Evolutionary conservation across 2,329 filamentous ascomycete genomes (phyloP), one percentile per base, ranked within the genome.

Genomic region (Pseudogymnoascus sp.): DNA sequence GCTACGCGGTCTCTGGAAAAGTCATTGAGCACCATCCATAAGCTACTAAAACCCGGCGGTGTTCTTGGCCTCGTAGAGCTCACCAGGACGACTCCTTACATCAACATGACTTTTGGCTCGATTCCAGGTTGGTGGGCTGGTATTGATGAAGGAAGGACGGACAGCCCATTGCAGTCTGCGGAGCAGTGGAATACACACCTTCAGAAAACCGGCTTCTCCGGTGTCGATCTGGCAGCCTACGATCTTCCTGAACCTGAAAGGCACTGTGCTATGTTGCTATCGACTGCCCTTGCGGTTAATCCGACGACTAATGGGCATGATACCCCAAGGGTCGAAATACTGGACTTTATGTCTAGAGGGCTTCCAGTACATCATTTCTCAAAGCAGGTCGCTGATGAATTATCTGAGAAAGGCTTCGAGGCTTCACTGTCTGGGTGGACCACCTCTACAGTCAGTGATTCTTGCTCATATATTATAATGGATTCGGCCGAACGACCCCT

Each of bases 1-100:
- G 73, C 74, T 1, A 76, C 75, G 39, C 9, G 18, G 4, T 68
- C 15, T 35, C 65, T 71, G 3, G 12, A 22, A 2, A 36, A 62
- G 2, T 68, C 68, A 1, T 35, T 71, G 8, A 11, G 12, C 2
- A 66, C 71, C 57, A 64, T 65, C 39, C 63, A 63, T 4, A 67
- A 63, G n/a, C 66, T 72, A 9, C 61, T 72, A 0, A 67, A 64
- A 36, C 68, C 68, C 1, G 65, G 64, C 1, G 70, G 69, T 1
- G 64, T 61, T 25, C 63, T 70, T 1, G 25, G 68, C 6, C 20
- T 70, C 4, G 60, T 67, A 2, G 69, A 70, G 39, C 36, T 53
- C n/a, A 37, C 36, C n/a, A 37, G 36, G 36, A 37, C 36, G 12
- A 37, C 36, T 37, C 36, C 36, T 37, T 37, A 37, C 36, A 37